A percentile compares a stretch with the other conserved stretches of the same genome.
These are phyloP conservation scores for Lepidium aucheri DNA, from an alignment of 345 rosid species.

Conservation along the genomic window DNA sequence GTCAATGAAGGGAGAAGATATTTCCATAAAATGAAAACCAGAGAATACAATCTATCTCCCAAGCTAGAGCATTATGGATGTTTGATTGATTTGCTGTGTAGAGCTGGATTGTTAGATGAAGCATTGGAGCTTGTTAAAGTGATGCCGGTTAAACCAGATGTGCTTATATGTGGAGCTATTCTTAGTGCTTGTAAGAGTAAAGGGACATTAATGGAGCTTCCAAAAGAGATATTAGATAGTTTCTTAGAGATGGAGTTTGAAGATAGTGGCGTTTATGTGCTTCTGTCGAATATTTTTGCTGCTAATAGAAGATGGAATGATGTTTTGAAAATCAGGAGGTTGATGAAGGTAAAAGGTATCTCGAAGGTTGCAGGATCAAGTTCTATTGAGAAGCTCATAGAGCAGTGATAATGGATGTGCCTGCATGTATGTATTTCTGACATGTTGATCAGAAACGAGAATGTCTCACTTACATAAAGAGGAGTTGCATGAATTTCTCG, in stretches of 20 bases:
- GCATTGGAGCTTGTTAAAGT: conserved; percentile 27
- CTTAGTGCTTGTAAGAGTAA: conserved; percentile 38
- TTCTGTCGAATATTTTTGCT: conserved; percentile 36
- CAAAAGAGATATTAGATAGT: conserved; percentile 23
- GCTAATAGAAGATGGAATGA: conserved; percentile 37
- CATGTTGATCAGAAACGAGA: conserved; percentile 1
- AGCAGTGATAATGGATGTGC: conserved; percentile 7
- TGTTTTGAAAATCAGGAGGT: conserved; percentile 31
- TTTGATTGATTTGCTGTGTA: conserved; percentile 30
- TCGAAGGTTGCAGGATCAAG: conserved; percentile 32
- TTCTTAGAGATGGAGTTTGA: conserved; percentile 28
- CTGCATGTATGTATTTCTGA: conserved; percentile 6
- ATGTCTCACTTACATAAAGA: conserved; percentile 2
- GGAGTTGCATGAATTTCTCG: conserved; percentile 24
- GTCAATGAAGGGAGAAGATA: conserved; percentile 35
- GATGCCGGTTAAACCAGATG: conserved; percentile 39
- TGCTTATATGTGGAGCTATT: conserved; percentile 41
- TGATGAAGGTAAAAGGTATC: conserved; percentile 35
- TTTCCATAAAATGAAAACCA: conserved; percentile 28
- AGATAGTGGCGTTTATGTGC: conserved; percentile 40
- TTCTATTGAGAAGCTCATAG: conserved; percentile 5
- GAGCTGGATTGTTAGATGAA: conserved; percentile 40
- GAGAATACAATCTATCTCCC: conserved; percentile 26
- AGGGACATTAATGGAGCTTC: conserved; percentile 24
- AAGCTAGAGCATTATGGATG: conserved; percentile 40